Evolutionary conservation across 768 basidiomycete genomes (phyloP).

Genomic region (Boletellus ananiceps): DNA sequence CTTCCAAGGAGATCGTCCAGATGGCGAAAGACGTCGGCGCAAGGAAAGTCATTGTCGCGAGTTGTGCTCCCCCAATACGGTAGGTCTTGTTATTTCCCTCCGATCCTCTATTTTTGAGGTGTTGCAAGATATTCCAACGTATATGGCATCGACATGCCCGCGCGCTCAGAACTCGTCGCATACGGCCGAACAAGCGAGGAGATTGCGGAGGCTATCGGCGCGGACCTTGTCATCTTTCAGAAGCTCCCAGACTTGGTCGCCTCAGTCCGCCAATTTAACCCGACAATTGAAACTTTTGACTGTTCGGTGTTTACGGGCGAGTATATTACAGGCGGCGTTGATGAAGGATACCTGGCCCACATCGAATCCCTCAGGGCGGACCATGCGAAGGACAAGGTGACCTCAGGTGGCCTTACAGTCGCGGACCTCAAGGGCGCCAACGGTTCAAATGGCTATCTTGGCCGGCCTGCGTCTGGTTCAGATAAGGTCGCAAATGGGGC

Average conservation of each 20-base stretch:
- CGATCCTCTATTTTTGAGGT: constrained; percentile 1
- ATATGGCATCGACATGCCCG: constrained; percentile 99
- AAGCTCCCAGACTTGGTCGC: constrained; percentile 81
- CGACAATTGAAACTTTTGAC: constrained; percentile 73
- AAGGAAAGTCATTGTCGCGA: constrained; percentile 92
- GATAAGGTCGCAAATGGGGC: constrained; percentile 53
- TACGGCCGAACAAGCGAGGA: constrained; percentile 65
- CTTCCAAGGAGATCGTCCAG: constrained; percentile 96
- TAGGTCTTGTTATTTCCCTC: constrained; percentile 27
- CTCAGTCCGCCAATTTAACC: constrained; percentile 84
- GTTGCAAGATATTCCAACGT: constrained; percentile 76
- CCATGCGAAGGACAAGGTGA: constrained; percentile 59
- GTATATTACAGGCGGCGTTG: constrained; percentile 92
- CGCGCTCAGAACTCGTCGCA: constrained; percentile 88
- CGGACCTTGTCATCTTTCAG: constrained; percentile 95
- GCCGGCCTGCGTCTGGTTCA: constrained; percentile 25
- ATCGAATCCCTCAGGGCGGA: constrained; percentile 80
- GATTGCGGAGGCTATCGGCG: constrained; percentile 81
- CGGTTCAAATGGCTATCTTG: constrained; percentile 14
- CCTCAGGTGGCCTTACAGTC: constrained; percentile 28
- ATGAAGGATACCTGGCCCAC: constrained; percentile 70
- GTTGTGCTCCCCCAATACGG: constrained; percentile 96
- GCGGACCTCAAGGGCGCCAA: constrained; percentile 35
- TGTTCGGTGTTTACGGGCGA: constrained; percentile 98
- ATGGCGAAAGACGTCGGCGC: constrained; percentile 99